phyloP scores from a whole-genome alignment of 306 rosid species.

The Styphnolobium japonicum region DNA sequence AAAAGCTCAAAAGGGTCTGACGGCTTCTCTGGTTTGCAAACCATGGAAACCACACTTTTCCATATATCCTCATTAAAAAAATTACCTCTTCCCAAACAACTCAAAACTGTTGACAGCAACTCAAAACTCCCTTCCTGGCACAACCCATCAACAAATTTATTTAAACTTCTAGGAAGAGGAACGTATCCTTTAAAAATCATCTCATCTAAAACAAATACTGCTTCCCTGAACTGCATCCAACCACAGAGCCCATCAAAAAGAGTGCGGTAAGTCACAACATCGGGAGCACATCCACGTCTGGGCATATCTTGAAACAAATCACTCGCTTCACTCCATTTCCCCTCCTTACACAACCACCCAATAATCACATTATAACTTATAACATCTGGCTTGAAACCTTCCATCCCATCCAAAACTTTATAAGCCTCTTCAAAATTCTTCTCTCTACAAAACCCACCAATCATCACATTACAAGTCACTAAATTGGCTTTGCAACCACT shows the following conservation, averaged over 20 bases:
- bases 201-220: slow-evolving; percentile 61
- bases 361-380: slow-evolving; percentile 63
- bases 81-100: slow-evolving; percentile 40
- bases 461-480: slow-evolving; percentile 72
- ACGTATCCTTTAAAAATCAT: slow-evolving; percentile 65
- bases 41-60: slow-evolving; percentile 41
- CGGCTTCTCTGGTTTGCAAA: slow-evolving; percentile 37
- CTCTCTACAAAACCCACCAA: slow-evolving; percentile 61
- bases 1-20: slow-evolving; percentile 34
- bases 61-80: slow-evolving; percentile 38
- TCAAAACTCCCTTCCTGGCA: slow-evolving; percentile 46
- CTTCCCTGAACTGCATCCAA: slow-evolving; percentile 53
- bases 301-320: slow-evolving; percentile 78
- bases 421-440: slow-evolving; percentile 50
- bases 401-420: slow-evolving; percentile 62
- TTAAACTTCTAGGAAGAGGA: slow-evolving; percentile 37
- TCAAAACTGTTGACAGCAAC: slow-evolving; percentile 40
- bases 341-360: slow-evolving; percentile 49
- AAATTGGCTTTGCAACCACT: slow-evolving; percentile 47
- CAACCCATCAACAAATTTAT: slow-evolving; percentile 38
- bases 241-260: slow-evolving; percentile 61
- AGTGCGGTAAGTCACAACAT: slow-evolving; percentile 56
- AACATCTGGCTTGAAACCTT: slow-evolving; percentile 56
- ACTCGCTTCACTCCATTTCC: slow-evolving; percentile 67
- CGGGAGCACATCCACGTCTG: slow-evolving; percentile 45